Evolutionary conservation across 345 rosid species (phyloP), one percentile per base, ranked within the genome.

Genomic region (Carallia pectinifolia): DNA sequence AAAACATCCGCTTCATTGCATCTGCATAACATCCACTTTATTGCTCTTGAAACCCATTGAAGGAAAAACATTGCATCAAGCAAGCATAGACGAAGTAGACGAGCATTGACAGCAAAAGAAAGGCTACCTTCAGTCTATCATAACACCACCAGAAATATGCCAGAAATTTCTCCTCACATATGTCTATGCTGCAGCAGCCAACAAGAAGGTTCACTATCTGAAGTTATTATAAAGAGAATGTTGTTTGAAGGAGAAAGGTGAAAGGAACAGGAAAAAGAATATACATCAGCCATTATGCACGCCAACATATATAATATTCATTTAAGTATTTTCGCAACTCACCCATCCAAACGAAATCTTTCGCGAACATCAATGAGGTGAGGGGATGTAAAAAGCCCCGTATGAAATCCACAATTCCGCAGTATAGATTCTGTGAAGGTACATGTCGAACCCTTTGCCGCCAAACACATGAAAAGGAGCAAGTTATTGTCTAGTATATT

Each of bases 131-230:
- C n/a, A 95, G 86, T 61, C 84, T 85, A 65, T 85, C 85, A 74
- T 80, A 90, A 78, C 99, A 95, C 91, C 92, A 90, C 99, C 99
- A 92, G 80, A 95, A 95, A 83, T 95, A 92, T 23, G 86, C 84
- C 82, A 95, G 74, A 82, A 86, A 95, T 58, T 92, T 95, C 81
- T 89, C 96, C 81, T 89, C 86, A 71, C 86, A 70, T 74, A 95
- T 89, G 72, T 95, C 94, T 67, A 73, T 77, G 65, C 99, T 94
- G 90, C 79, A 86, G 34, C 69, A 77, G 80, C 67, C 69, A 73
- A 55, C 33, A 67, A 78, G 69, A 47, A 53, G 77, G 27, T 53
- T 53, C 16, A 54, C 53, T 36, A 60, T 66, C 31, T 7, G 53
- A 37, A 50, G 27, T 3, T 7, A 38, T 15, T 1, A 58, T 4